phyloP scores from a whole-genome alignment of 2,329 filamentous ascomycete species.

The Pseudopyrenochaeta lycopersici region DNA sequence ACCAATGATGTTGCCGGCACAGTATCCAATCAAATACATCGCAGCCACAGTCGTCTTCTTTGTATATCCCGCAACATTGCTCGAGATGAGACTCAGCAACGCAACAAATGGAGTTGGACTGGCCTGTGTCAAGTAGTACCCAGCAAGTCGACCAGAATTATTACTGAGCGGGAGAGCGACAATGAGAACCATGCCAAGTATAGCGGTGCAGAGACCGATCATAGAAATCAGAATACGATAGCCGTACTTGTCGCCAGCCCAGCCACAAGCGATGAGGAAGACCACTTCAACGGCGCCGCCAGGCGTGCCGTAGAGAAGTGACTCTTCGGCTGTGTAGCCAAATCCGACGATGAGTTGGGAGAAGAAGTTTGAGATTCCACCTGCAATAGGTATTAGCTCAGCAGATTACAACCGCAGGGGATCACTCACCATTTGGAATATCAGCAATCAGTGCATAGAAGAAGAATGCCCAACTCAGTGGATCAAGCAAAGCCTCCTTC shows the following conservation, averaged over 20 bases:
- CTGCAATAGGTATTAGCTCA: slow-evolving; percentile 18
- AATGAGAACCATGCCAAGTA: slow-evolving; percentile 72
- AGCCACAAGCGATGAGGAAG: slow-evolving; percentile 64
- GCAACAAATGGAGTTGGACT: slow-evolving; percentile 70
- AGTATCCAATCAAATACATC: slow-evolving; percentile 56
- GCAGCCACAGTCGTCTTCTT: slow-evolving; percentile 68
- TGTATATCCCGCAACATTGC: slow-evolving; percentile 68
- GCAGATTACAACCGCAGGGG: background rate
- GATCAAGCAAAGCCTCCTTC: slow-evolving; percentile 65
- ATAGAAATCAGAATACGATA: slow-evolving; percentile 67
- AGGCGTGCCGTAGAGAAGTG: slow-evolving; percentile 71
- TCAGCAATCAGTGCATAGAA: slow-evolving; percentile 65
- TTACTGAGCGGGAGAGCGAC: slow-evolving; percentile 68
- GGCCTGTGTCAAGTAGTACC: slow-evolving; percentile 72
- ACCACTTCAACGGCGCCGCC: slow-evolving; percentile 72
- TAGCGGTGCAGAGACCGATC: slow-evolving; percentile 60
- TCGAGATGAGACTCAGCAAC: slow-evolving; percentile 68
- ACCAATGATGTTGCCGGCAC: slow-evolving; percentile 52
- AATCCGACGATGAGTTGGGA: slow-evolving; percentile 69
- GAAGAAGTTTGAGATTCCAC: slow-evolving; percentile 69
- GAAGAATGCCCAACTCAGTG: slow-evolving; percentile 68
- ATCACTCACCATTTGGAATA: slow-evolving; percentile 62
- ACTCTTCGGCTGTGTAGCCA: slow-evolving; percentile 70
- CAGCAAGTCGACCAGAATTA: slow-evolving; percentile 66
- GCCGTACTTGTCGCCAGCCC: slow-evolving; percentile 64